Base-by-base conservation (phyloP, 2,329 filamentous ascomycete species). In the Clonostachys chloroleuca region DNA sequence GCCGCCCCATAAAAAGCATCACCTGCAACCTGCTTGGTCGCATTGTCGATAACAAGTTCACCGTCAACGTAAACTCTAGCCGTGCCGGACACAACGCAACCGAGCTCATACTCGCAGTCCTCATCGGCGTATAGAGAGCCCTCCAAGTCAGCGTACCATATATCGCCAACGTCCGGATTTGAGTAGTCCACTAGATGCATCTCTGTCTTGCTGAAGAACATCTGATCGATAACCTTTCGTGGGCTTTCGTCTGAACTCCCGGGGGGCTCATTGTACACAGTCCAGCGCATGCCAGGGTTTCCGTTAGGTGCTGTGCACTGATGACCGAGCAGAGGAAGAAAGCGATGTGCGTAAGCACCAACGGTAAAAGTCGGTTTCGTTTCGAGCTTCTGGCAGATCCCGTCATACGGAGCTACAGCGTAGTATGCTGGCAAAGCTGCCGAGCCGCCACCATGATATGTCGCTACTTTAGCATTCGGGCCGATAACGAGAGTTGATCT, bases 341-440 rank as follows among this genome's bases (percentile, higher is more conserved):
- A 72, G 57, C 82, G 83, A 63, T 86, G 82, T 1, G 80, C 81
- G 59, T 86, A 83, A 36, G 77, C 78, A 12, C 84, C 84, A 40
- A 84, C 75, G 2, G 78, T 72, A 58, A 81, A 86, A 2, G 59
- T 61, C 0, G 75, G 73, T 5, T 64, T 47, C 1, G 60, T 62
- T 12, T 57, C 60, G 2, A 79, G 66, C 58, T 79, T 78, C 34
- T 70, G 70, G 35, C 35, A 76, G 56, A 91, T 88, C 7, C 86
- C 86, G 48, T 87, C 84, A 24, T 85, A 82, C 3, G 87, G 87
- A 1, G 83, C 89, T 17, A 90, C 75, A 42, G 86, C 85, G 49
- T 85, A 83, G 66, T 87, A 87, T 6, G 77, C 69, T 9, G 66
- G 64, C 33, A 82, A 63, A 1, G 80, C 75, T 2, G 84, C 84